Evolutionary conservation across 1,139 yeast genomes (phyloP), one percentile per base, ranked within the genome.

Genomic region (Blastobotrys persicus): DNA sequence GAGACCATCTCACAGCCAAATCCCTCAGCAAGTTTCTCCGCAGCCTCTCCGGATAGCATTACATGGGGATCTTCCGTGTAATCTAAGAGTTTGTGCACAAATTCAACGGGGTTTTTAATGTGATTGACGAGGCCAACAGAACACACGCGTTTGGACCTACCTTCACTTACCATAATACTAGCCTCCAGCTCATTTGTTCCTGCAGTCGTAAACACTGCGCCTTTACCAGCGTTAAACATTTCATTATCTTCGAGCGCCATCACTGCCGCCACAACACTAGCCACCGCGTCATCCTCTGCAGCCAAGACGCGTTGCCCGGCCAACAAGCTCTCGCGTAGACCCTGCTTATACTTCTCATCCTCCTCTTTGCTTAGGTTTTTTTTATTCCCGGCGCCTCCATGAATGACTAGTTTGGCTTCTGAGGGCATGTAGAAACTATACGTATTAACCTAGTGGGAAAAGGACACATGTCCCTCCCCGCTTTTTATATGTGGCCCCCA

Each of bases 1-100:
- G 33, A 7, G 5, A 42, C 44, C 23, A 42, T 28, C 12, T 42
- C 44, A 19, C 33, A 31, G 16, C 44, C 44, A 31, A 42, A 31
- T 14, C 32, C 37, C 18, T 42, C 44, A n/a, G 44, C 44, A 32
- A 42, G 34, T 16, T 42, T 31, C 26, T 42, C 44, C 5, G 34
- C 37, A 28, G 44, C 37, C 16, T 13, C 14, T 16, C 44, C 44
- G 3, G 44, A 42, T n/a, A 28, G n/a, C 44, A 42, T 12, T 11
- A 31, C 44, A n/a, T 42, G 44, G 13, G 37, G 23, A 19, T 42
- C 44, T 4, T 42, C 26, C n/a, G 7, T 4, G 14, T 23, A 42
- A 9, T 42, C 37, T 5, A 42, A 28, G 13, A 42, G 19, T n/a
- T 17, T 16, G 7, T 31, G 35, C 7, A 19, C 44, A 6, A 42